Evolutionary conservation across 2,329 filamentous ascomycete genomes (phyloP), one percentile per base, ranked within the genome.

Genomic region (Aspergillus neoniger): DNA sequence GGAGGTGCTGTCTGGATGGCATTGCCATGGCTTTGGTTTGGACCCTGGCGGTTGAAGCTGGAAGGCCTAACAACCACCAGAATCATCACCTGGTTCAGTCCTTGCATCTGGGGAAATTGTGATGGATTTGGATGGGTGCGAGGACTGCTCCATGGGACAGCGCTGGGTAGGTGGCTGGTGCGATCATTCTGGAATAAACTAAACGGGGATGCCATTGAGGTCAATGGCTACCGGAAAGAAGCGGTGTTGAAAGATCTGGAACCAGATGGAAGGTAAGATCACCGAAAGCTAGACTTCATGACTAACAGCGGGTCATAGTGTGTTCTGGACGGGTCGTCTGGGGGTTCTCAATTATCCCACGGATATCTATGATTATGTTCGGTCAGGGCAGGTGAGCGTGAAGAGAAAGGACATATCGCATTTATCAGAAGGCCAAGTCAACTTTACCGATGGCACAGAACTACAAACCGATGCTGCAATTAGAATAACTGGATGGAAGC

Each of bases 291-390:
- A 25, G 2, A 0, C 3, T 14, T 15, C 17, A 9, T 30, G 6
- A 32, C 55, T 54, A 39, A 59, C 39, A 5, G 0, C 12, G 32
- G 17, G 5, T 2, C 19, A 32, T 7, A 61, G 59, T 41, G 5
- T 61, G 4, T 61, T 61, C n/a, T 61, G 59, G 59, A 58, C 59
- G 2, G 59, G 50, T 9, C 50, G 59, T 2, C 43, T 61, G 3
- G 55, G 55, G 2, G 55, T 61, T 9, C 55, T 61, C 32, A 61
- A 54, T 32, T 61, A 61, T 17, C 43, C 59, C 6, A 25, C 23
- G 30, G n/a, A 61, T 39, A 58, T 58, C 30, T 43, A 58, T 44
- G 51, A 61, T 5, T 58, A 51, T 32, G 49, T 61, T n/a, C 51
- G 50, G 4, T 50, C 50, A 19, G 55, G 59, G 23, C 55, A 61